Evolutionary conservation across 2,329 filamentous ascomycete species (phyloP).

Genomic region (Diaporthe humulicola): DNA sequence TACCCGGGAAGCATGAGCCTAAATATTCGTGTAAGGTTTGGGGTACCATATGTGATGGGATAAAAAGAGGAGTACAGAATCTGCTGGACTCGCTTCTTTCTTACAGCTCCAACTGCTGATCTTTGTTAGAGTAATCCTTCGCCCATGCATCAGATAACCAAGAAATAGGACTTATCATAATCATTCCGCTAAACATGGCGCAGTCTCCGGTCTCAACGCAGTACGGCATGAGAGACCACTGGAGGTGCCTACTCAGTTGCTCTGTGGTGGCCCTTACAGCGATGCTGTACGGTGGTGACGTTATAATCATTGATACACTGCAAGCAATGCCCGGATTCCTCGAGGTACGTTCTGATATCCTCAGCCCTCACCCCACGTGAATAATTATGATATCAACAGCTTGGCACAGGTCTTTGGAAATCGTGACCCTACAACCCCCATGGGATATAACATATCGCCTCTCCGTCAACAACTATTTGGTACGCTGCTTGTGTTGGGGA

Average conservation of each 20-base stretch:
- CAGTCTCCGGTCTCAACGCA: neutral
- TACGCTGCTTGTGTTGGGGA: neutral
- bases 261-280: neutral
- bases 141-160: too few relatives aligned
- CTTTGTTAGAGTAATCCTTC: neutral
- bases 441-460: conserved; percentile 14
- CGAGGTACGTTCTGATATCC: neutral
- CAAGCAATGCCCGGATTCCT: conserved; percentile 24
- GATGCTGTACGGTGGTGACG: neutral
- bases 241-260: conserved; percentile 13
- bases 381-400: neutral
- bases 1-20: neutral
- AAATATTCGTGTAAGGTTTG: neutral
- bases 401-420: conserved; percentile 7
- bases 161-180: neutral
- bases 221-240: neutral
- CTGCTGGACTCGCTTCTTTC: too few relatives aligned
- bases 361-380: too few relatives aligned
- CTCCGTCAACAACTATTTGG: conserved; percentile 11
- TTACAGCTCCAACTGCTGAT: neutral
- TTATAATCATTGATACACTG: neutral
- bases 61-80: neutral
- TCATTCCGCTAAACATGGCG: neutral
- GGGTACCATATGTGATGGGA: neutral
- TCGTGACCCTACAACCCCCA: conserved; percentile 2